Conservation (phyloP, 1,284 basidiomycete species). For the Cutaneotrichosporon cavernicola region DNA sequence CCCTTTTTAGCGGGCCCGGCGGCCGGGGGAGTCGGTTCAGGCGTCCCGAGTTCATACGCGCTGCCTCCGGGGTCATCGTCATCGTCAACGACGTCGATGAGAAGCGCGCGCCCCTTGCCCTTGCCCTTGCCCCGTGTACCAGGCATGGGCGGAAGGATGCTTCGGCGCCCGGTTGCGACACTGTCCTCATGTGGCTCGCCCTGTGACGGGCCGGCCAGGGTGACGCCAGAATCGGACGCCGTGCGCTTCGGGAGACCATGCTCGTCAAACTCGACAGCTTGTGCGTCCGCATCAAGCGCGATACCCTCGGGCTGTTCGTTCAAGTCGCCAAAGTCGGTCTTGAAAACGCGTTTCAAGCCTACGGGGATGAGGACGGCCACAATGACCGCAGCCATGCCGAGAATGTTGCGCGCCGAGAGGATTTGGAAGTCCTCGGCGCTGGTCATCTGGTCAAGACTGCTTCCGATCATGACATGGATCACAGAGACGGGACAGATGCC, state of each 20-base stretch:
- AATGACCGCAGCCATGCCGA: slow-evolving; percentile 76
- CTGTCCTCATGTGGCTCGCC: slow-evolving; percentile 12
- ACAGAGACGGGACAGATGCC: slow-evolving; percentile 88
- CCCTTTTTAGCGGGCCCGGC: neutral
- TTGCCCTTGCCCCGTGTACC: slow-evolving; percentile 10
- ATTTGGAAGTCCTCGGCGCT: slow-evolving; percentile 87
- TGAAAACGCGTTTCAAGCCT: slow-evolving; percentile 62
- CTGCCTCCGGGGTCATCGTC: slow-evolving; percentile 9
- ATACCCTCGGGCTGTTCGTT: slow-evolving; percentile 25
- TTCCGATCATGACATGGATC: slow-evolving; percentile 94
- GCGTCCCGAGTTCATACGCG: slow-evolving; percentile 14
- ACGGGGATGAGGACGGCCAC: slow-evolving; percentile 90
- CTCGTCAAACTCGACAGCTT: slow-evolving; percentile 25
- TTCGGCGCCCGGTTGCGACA: neutral
- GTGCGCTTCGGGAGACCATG: slow-evolving; percentile 32
- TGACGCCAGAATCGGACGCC: slow-evolving; percentile 45
- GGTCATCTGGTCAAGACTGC: slow-evolving; percentile 92
- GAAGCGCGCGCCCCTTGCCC: slow-evolving; percentile 10
- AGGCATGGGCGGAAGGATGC: slow-evolving; percentile 5
- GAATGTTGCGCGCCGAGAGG: slow-evolving; percentile 81
- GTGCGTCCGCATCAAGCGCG: slow-evolving; percentile 13
- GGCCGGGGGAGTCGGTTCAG: neutral
- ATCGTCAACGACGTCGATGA: neutral
- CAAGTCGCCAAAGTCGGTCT: slow-evolving; percentile 49
- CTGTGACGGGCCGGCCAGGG: slow-evolving; percentile 33